A percentile compares a stretch with the other conserved stretches of the same genome.
Conservation (phyloP, 2,329 filamentous ascomycete genomes). For the Fusarium phyllophilum region DNA sequence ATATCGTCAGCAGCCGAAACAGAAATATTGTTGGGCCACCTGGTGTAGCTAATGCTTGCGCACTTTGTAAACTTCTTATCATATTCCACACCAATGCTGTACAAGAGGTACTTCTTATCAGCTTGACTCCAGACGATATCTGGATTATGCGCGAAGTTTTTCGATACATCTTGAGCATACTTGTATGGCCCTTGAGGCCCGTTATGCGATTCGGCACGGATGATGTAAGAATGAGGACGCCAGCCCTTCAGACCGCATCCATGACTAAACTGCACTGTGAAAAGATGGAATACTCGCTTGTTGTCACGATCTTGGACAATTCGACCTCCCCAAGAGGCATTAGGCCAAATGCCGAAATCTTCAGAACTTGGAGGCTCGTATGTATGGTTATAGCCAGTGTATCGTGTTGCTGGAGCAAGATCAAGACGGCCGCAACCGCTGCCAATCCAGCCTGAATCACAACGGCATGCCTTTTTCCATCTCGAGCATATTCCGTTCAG, state of each 20-base stretch:
- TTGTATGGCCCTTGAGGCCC: constrained; percentile 58
- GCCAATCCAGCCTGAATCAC: constrained; percentile 57
- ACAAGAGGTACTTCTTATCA: constrained; percentile 56
- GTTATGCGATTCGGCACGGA: constrained; percentile 55
- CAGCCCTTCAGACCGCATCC: constrained; percentile 60
- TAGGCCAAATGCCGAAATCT: constrained; percentile 35
- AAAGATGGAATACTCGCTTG: constrained; percentile 54
- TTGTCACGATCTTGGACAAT: constrained; percentile 56
- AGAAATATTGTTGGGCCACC: constrained; percentile 43
- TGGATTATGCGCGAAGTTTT: constrained; percentile 59
- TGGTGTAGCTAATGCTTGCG: constrained; percentile 22
- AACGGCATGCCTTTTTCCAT: constrained; percentile 27
- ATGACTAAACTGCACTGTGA: constrained; percentile 56
- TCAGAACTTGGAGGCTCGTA: constrained; percentile 49
- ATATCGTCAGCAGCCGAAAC: constrained; percentile 30
- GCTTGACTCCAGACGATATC: constrained; percentile 56
- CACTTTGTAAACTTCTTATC: constrained; percentile 1
- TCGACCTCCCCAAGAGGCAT: constrained; percentile 60
- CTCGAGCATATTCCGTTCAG: constrained; percentile 45
- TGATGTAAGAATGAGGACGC: constrained; percentile 57
- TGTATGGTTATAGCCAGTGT: constrained; percentile 59
- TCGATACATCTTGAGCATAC: constrained; percentile 53
- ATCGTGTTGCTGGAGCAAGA: constrained; percentile 52
- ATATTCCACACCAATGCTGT: constrained; percentile 53
- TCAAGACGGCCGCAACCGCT: constrained; percentile 58